Base-by-base conservation (phyloP, 1,284 basidiomycete genomes). In the Sporisorium iseilematis-ciliati region DNA sequence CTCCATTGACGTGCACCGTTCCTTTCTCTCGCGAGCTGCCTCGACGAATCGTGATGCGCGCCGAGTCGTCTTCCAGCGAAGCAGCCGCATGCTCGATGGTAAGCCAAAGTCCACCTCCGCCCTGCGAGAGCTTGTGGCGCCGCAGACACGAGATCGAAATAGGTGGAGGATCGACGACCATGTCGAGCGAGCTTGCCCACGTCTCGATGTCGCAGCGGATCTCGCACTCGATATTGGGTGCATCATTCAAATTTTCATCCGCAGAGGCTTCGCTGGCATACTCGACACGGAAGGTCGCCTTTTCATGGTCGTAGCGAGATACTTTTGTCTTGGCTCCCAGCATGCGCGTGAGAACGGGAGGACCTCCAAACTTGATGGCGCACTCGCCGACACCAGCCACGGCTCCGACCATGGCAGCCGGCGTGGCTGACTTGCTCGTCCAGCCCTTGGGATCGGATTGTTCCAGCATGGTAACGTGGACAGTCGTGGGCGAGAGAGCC, bases 371-470 rank as follows among this genome's bases (percentile, higher is more conserved):
- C 85, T 95, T 95, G 87, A 99, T 95, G 18, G 82, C 92, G 83
- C 93, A 96, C 75, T 97, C 95, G 42, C 95, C 95, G 3, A 95
- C 91, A 7, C 94, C 94, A 0, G 95, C 92, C 1, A 97, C 87
- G 2, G 91, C 82, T 20, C 76, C 58, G 5, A 86, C 76, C 89
- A 99, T 96, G 79, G 93, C 91, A 40, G 92, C 91, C 0, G 95
- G 95, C 41, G 95, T 95, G 18, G 93, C 93, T 0, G 92, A 91
- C 86, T 98, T 99, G 86, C 94, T 94, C 7, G 94, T 91, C 96
- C 96, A 97, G 53, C 95, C 95, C 83, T 97, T 94, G 2, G 95
- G 95, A 86, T 98, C 95, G 14, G 93, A 95, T 86, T 99, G 97
- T 84, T 99, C 97, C 4, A 99, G 90, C 2, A 99, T 88, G 0